Conservation (phyloP, 192 early-diverging fungal species). For the Backusella tarrabulga region DNA sequence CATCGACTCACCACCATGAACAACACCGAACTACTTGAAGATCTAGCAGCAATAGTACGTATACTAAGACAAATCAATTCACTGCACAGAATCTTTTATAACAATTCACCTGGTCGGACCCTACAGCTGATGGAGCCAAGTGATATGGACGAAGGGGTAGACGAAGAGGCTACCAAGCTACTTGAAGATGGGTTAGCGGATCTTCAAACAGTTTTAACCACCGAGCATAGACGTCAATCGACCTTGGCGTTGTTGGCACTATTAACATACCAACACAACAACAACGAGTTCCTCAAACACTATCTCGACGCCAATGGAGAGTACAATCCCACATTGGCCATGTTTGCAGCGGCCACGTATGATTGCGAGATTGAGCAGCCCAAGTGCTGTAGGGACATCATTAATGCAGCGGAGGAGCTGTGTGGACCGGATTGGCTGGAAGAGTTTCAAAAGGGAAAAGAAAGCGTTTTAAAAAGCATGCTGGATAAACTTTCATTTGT, state of each 20-base stretch:
- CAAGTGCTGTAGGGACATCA: conserved; percentile 5
- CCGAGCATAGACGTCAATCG: conserved; percentile 4
- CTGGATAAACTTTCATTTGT: conserved; percentile 10
- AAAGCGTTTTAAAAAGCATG: background rate
- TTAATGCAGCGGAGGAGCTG: conserved; percentile 8
- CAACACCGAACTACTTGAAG: conserved; percentile 8
- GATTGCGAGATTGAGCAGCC: background rate
- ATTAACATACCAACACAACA: background rate
- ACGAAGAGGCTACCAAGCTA: conserved; percentile 11
- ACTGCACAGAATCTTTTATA: background rate
- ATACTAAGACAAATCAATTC: conserved; percentile 11
- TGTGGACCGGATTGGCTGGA: conserved; percentile 14
- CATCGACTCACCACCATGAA: background rate
- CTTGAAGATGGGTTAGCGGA: conserved; percentile 10
- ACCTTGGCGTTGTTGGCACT: conserved; percentile 2
- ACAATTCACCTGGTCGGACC: background rate
- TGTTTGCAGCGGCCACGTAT: conserved; percentile 14
- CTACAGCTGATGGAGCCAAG: background rate
- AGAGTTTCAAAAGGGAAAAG: conserved; percentile 13
- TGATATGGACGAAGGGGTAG: background rate
- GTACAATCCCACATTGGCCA: conserved; percentile 2
- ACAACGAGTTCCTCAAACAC: background rate
- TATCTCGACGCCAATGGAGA: conserved; percentile 16
- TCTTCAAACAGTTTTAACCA: conserved; percentile 13
- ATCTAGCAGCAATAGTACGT: conserved; percentile 2